Conservation (phyloP, 805 yeast genomes). For the Kuraishia borneana region DNA sequence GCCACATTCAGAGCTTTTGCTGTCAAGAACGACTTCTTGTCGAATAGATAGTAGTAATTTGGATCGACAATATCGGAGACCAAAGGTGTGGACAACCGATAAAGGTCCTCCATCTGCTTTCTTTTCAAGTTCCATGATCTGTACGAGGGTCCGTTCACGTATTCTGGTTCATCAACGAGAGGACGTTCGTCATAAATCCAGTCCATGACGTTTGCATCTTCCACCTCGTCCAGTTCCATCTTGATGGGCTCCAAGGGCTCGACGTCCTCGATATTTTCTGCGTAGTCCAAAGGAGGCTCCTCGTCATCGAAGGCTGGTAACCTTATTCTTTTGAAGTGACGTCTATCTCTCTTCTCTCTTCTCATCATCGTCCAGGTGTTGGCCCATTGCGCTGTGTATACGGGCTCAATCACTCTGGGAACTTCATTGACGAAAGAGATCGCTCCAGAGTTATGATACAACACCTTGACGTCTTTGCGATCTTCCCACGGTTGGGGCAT, state of each 20-base stretch:
- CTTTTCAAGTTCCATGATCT: constrained; percentile 56
- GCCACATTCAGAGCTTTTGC: constrained; percentile 85
- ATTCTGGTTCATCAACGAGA: constrained; percentile 38
- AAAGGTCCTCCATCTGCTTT: constrained; percentile 51
- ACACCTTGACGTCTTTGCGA: constrained; percentile 70
- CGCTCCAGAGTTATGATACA: constrained; percentile 89
- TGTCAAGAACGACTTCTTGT: constrained; percentile 70
- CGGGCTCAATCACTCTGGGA: constrained; percentile 87
- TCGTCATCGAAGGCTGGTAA: constrained; percentile 98
- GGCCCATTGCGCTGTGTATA: constrained; percentile 93
- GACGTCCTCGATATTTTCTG: constrained; percentile 64
- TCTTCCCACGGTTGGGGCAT: constrained; percentile 99
- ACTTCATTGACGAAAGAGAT: constrained; percentile 88
- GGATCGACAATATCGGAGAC: constrained; percentile 45
- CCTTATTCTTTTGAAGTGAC: constrained; percentile 82
- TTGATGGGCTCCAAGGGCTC: constrained; percentile 66
- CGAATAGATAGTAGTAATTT: constrained; percentile 62
- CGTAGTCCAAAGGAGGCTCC: constrained; percentile 81
- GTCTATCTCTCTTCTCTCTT: constrained; percentile 82
- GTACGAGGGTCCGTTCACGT: constrained; percentile 72
- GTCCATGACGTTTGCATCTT: constrained; percentile 48
- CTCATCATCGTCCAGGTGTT: constrained; percentile 89
- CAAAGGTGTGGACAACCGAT: constrained; percentile 63
- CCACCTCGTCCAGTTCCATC: constrained; percentile 51
- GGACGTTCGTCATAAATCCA: constrained; percentile 83